Conservation (phyloP, 2,329 filamentous ascomycete species). For the Apiospora phragmitis region DNA sequence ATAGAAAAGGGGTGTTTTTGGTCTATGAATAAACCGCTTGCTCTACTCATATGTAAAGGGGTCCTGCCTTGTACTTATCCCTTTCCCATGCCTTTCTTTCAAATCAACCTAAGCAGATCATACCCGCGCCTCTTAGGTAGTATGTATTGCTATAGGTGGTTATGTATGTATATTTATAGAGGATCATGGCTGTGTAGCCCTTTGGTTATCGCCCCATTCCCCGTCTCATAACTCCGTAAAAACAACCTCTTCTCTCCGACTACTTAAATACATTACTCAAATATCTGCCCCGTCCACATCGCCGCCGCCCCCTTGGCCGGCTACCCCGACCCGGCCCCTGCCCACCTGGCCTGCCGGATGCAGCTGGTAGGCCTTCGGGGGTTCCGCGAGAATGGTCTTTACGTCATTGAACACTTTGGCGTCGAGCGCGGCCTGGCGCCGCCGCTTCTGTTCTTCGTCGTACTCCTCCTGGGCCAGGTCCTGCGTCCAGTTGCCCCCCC, state of each 20-base stretch:
- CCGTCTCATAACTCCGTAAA: neutral
- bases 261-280: neutral
- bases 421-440: slow-evolving; percentile 29
- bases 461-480: slow-evolving; percentile 14
- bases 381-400: slow-evolving; percentile 27
- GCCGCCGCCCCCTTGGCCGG: neutral
- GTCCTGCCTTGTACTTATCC: neutral
- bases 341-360: neutral
- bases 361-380: slow-evolving; percentile 22
- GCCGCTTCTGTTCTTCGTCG: slow-evolving; percentile 26
- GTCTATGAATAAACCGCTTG: neutral
- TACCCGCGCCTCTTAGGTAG: too few relatives aligned
- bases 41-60: neutral
- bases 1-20: neutral
- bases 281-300: neutral
- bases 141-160: neutral
- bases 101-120: neutral
- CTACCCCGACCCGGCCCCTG: neutral
- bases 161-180: neutral
- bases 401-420: slow-evolving; percentile 28
- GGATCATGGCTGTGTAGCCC: neutral
- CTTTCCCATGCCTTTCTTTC: neutral
- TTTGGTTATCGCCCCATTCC: neutral
- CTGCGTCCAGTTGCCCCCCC: slow-evolving; percentile 55
- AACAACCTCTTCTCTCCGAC: neutral